Conservation (phyloP, 495 filamentous ascomycete species). For the Pyrenula aspistea region DNA sequence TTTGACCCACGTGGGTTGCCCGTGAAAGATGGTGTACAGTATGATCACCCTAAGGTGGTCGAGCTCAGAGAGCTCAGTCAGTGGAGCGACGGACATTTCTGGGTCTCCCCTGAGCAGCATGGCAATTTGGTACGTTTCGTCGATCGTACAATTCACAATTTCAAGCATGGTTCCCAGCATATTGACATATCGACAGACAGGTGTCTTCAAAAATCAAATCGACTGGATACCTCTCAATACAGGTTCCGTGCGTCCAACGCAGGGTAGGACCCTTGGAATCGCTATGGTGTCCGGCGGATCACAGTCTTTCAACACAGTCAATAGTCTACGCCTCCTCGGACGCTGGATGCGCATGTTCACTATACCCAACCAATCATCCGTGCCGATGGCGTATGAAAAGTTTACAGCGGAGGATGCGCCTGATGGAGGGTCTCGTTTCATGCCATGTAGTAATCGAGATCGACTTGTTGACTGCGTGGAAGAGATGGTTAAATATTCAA, state of each 20-base stretch:
- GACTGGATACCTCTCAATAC: slow-evolving; percentile 60
- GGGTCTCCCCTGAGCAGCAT: slow-evolving; percentile 61
- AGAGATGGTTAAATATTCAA: slow-evolving; percentile 65
- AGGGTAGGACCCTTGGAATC: slow-evolving; percentile 54
- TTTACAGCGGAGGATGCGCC: slow-evolving; percentile 42
- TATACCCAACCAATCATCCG: slow-evolving; percentile 56
- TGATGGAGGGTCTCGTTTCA: slow-evolving; percentile 40
- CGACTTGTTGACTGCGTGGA: slow-evolving; percentile 67
- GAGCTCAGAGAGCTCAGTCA: slow-evolving; percentile 49
- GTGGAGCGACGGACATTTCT: slow-evolving; percentile 63
- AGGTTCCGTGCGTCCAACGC: slow-evolving; percentile 54
- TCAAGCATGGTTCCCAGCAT: no score
- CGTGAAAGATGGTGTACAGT: slow-evolving; percentile 48
- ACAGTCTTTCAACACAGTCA: slow-evolving; percentile 67
- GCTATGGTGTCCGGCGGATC: slow-evolving; percentile 55
- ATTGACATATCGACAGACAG: slow-evolving; percentile 45
- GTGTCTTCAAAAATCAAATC: slow-evolving; percentile 65
- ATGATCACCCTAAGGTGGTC: slow-evolving; percentile 48
- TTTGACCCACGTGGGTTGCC: slow-evolving; percentile 51
- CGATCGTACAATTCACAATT: neutral
- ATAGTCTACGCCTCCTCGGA: slow-evolving; percentile 54
- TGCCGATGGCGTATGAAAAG: slow-evolving; percentile 54
- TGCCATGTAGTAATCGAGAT: slow-evolving; percentile 51
- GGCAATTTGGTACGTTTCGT: slow-evolving; percentile 43
- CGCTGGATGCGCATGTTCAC: slow-evolving; percentile 73